These are phyloP conservation scores for Phytophthora pini DNA, from an alignment of 352 stramenopile species.

Conservation along the genomic window DNA sequence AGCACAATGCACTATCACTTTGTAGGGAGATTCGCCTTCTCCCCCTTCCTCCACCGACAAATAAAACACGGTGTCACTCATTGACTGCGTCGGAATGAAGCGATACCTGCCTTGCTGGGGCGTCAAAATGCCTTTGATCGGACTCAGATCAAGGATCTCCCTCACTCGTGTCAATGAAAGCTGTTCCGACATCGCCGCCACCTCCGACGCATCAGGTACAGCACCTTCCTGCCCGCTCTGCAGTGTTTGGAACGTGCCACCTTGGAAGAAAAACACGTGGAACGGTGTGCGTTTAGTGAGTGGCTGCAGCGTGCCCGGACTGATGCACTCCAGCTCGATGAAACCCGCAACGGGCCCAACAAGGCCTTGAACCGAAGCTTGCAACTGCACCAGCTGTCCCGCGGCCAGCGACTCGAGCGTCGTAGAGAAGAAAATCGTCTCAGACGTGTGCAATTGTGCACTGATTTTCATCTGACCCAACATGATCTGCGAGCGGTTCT, in stretches of 20 bases:
- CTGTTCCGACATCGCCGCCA: slow-evolving; percentile 29
- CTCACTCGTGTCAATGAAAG: slow-evolving; percentile 51
- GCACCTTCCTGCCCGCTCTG: slow-evolving; percentile 22
- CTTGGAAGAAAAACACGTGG: slow-evolving; percentile 53
- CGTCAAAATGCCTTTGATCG: slow-evolving; percentile 64
- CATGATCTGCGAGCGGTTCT: slow-evolving; percentile 69
- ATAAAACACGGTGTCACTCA: slow-evolving; percentile 30
- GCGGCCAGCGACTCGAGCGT: slow-evolving; percentile 34
- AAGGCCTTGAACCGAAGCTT: slow-evolving; percentile 29
- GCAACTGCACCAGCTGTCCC: slow-evolving; percentile 35
- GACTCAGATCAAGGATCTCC: slow-evolving; percentile 54
- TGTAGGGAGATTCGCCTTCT: slow-evolving; percentile 10
- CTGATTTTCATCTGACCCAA: slow-evolving; percentile 41
- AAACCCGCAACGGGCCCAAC: slow-evolving; percentile 27
- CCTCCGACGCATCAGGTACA: slow-evolving; percentile 7
- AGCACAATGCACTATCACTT: slow-evolving; percentile 32
- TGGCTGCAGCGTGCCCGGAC: slow-evolving; percentile 65
- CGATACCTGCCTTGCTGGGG: slow-evolving; percentile 54
- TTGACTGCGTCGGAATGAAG: slow-evolving; percentile 18
- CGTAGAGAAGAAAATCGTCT: slow-evolving; percentile 22
- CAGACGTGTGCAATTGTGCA: slow-evolving; percentile 12
- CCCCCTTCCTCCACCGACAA: slow-evolving; percentile 34
- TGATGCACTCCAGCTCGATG: slow-evolving; percentile 52
- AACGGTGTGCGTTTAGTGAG: slow-evolving; percentile 58
- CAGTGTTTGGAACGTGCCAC: slow-evolving; percentile 41